phyloP scores from a whole-genome alignment of 1,139 yeast genomes.

The Hemisphaericaspora lyxosophila region DNA sequence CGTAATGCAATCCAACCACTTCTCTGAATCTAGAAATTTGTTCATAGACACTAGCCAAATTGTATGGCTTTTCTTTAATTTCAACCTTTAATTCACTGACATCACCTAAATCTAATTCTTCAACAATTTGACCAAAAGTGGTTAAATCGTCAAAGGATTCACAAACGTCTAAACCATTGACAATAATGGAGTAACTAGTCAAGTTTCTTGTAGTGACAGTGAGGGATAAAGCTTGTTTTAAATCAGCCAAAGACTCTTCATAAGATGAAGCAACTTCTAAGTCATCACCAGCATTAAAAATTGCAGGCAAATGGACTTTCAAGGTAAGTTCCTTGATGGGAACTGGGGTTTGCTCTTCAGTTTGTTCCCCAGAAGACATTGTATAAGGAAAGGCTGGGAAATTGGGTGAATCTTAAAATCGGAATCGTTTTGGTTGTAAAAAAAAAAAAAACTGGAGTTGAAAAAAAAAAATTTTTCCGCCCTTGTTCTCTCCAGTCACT shows the following conservation, averaged over 20 bases:
- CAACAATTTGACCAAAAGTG: constrained; percentile 31
- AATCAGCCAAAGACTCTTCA: constrained; percentile 55
- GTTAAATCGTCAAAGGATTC: constrained; percentile 33
- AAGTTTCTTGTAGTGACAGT: constrained; percentile 56
- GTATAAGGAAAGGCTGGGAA: not conserved
- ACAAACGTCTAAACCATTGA: constrained; percentile 36
- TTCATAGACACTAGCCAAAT: constrained; percentile 37
- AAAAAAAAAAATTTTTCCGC: constrained; percentile 2
- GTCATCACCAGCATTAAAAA: constrained; percentile 21
- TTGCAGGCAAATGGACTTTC: constrained; percentile 33
- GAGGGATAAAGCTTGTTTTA: constrained; percentile 56
- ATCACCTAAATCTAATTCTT: constrained; percentile 23
- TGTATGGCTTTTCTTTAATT: constrained; percentile 38
- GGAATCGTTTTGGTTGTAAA: constrained; percentile 7
- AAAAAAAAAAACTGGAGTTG: constrained; percentile 5
- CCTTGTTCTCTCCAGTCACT: not conserved
- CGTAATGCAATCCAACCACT: constrained; percentile 43
- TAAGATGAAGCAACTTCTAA: constrained; percentile 20
- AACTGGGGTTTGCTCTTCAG: constrained; percentile 10
- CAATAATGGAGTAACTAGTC: constrained; percentile 57
- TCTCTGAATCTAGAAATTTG: constrained; percentile 46
- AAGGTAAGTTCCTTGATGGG: constrained; percentile 24
- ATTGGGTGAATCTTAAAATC: not conserved
- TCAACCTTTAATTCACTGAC: constrained; percentile 20
- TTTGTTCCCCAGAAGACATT: constrained; percentile 16